These are phyloP conservation scores for Aureobasidium lini DNA, from an alignment of 2,329 filamentous ascomycete species.

Conservation along the genomic window DNA sequence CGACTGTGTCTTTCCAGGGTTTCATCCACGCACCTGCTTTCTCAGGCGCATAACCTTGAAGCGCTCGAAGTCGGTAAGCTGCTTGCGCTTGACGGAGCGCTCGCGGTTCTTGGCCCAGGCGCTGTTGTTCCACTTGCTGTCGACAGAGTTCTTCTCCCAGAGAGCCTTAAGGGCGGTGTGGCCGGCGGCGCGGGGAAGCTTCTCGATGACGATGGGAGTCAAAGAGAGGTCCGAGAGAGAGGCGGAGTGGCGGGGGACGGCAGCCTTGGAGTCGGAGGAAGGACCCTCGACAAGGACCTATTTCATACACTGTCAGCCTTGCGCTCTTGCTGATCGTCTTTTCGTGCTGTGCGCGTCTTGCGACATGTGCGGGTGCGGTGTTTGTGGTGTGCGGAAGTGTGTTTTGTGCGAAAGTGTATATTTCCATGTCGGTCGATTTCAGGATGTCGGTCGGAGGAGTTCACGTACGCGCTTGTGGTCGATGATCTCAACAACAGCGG, in stretches of 20 bases:
- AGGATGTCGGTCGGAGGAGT: neutral
- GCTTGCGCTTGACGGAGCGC: slow-evolving; percentile 77
- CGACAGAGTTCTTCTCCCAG: slow-evolving; percentile 88
- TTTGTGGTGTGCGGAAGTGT: neutral
- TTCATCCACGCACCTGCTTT: slow-evolving; percentile 71
- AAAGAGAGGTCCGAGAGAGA: slow-evolving; percentile 77
- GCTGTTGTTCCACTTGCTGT: slow-evolving; percentile 86
- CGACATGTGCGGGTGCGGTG: neutral
- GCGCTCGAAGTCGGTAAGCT: slow-evolving; percentile 95
- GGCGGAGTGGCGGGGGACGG: slow-evolving; percentile 80
- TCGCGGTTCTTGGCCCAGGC: slow-evolving; percentile 91
- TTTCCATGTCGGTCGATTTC: slow-evolving; percentile 2
- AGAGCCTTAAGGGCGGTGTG: slow-evolving; percentile 73
- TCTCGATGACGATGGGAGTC: slow-evolving; percentile 79
- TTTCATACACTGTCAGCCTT: slow-evolving; percentile 20
- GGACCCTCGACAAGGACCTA: slow-evolving; percentile 96
- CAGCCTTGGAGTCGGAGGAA: slow-evolving; percentile 68
- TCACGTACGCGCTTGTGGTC: slow-evolving; percentile 98
- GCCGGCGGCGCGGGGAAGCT: slow-evolving; percentile 78
- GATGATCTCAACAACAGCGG: slow-evolving; percentile 97
- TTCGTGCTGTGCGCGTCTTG: neutral
- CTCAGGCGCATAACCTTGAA: slow-evolving; percentile 99
- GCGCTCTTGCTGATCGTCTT: slow-evolving; percentile 5
- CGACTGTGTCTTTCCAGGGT: neutral
- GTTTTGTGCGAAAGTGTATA: neutral